Evolutionary conservation across 208 protist species (phyloP), one percentile per base, ranked within the genome.

Genomic region (Histomonas meleagridis): DNA sequence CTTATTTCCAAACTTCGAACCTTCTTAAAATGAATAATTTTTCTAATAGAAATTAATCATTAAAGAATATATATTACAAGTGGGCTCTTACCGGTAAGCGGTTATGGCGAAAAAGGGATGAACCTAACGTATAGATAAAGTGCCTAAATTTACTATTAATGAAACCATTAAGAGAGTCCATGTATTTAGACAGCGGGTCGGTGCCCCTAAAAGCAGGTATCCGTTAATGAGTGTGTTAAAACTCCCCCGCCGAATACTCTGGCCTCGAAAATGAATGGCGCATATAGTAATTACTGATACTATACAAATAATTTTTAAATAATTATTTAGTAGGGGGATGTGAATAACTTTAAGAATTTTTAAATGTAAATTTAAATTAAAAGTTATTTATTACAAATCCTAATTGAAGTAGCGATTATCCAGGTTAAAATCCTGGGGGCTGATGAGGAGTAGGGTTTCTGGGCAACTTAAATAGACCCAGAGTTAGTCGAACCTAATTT

Each of bases 21-120:
- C 95, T 62, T 91, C 92, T 92, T 94, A 92, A 92, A 65, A 38
- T 38, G n/a, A 28, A 12, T 43, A 55, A 76, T 81, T 90, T 90
- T 86, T 93, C 95, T 93, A 55, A 91, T 92, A 62, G 81, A 94
- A 86, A 81, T n/a, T n/a, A n/a, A 53, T 62, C 91, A 48, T 53
- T 49, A 28, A 3, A 60, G 92, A 93, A 95, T 93, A 78, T 26
- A 43, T 94, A 91, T 93, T 92, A 90, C 72, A 94, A 95, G 95
- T 96, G 95, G 95, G 95, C 95, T 95, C 94, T 95, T 94, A 94
- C 94, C 95, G 95, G 95, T 96, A 96, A 96, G 94, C 95, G 95
- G 95, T 93, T 94, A 93, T 96, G 95, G 95, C 95, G 94, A 96
- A 94, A 94, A 93, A n/a, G 95, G 95, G 94, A 95, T 96, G 92